Percentiles rank a stretch among this genome's conserved stretches.
These are phyloP conservation scores for Coleophoma cylindrospora DNA, from an alignment of 2,329 filamentous ascomycete genomes.

Conservation along the genomic window DNA sequence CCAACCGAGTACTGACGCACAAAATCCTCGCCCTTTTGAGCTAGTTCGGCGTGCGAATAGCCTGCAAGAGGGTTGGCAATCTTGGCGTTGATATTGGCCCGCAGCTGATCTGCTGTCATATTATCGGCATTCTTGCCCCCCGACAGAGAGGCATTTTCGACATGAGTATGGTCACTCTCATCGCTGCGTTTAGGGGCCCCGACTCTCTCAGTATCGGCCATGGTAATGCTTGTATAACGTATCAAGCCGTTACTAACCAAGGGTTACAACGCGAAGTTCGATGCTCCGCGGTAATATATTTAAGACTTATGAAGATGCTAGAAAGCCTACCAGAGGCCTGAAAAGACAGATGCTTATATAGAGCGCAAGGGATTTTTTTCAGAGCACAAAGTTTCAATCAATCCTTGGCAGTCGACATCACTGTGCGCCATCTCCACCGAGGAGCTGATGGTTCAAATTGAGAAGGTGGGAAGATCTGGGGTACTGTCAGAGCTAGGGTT, in stretches of 20 bases:
- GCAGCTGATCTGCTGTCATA: constrained; percentile 7
- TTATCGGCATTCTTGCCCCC: neutral
- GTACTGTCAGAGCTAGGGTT: no score
- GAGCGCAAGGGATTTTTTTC: neutral
- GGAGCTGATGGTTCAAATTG: no score
- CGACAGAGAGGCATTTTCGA: neutral
- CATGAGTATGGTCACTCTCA: neutral
- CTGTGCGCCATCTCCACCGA: neutral
- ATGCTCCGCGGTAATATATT: no score
- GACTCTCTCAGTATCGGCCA: neutral
- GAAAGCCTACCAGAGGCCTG: neutral
- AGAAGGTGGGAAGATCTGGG: no score
- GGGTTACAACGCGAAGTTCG: neutral
- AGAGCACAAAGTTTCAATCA: neutral
- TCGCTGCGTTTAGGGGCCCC: neutral
- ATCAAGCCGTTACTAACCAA: no score
- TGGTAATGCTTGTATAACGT: neutral
- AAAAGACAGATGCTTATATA: neutral
- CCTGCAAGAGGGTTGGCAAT: constrained; percentile 48
- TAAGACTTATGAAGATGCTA: neutral
- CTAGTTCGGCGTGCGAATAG: constrained; percentile 43
- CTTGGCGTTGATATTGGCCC: constrained; percentile 37
- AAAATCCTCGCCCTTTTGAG: constrained; percentile 52
- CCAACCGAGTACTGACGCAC: constrained; percentile 49
- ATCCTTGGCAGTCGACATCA: neutral